Evolutionary conservation across 768 basidiomycete genomes (phyloP).

Genomic region (Hygrophorus pudorinus): DNA sequence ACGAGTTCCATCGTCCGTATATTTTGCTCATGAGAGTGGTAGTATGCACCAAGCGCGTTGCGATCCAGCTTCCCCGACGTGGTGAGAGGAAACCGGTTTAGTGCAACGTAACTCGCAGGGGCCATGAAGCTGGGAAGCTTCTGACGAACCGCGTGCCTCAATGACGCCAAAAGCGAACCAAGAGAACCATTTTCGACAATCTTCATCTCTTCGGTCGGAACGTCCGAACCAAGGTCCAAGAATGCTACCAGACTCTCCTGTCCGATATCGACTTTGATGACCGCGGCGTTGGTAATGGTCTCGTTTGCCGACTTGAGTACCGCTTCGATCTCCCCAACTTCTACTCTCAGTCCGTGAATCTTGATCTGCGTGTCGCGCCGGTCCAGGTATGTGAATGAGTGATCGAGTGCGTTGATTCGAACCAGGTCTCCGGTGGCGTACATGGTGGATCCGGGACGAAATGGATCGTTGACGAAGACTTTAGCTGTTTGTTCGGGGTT

Average conservation of each 20-base stretch:
- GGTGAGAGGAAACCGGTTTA: no score
- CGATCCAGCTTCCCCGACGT: no score
- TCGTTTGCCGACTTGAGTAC: neutral
- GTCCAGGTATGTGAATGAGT: neutral
- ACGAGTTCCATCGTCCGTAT: no score
- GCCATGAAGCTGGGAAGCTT: constrained; percentile 1
- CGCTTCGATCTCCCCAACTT: constrained; percentile 1
- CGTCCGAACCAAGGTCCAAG: neutral
- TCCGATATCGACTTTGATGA: neutral
- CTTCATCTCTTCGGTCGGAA: neutral
- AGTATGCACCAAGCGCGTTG: no score
- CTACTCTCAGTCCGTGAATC: constrained; percentile 1
- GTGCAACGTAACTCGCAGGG: no score
- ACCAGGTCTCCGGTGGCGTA: constrained; percentile 2
- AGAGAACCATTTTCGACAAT: neutral
- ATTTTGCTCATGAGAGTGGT: no score
- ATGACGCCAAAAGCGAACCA: neutral
- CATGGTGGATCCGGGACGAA: neutral
- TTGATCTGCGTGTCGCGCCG: constrained; percentile 3
- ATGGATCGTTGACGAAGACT: constrained; percentile 2
- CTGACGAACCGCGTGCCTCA: constrained; percentile 1
- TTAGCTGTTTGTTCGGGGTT: neutral
- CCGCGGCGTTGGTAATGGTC: neutral
- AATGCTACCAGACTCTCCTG: neutral
- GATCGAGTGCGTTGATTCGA: neutral